Conservation (phyloP, 305 asterid species). For the Solanum chacoense region DNA sequence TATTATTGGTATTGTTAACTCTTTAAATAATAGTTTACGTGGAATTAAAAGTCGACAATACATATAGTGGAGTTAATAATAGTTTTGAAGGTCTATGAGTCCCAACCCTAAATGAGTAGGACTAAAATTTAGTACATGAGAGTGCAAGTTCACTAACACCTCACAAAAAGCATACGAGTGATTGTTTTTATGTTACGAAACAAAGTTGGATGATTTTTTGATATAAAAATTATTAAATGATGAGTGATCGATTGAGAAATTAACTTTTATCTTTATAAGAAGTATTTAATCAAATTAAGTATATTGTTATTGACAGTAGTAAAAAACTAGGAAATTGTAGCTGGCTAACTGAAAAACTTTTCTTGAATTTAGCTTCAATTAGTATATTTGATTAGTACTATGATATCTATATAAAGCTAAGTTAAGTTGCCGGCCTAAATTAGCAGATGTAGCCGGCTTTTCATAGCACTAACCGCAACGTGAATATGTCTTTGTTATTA, state of each 20-base stretch:
- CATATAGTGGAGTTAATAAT: neutral
- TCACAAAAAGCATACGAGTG: neutral
- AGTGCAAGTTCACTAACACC: neutral
- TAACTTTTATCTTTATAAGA: neutral
- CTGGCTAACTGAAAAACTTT: neutral
- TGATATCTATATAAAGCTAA: neutral
- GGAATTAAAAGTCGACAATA: neutral
- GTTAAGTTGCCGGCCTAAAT: constrained; percentile 23
- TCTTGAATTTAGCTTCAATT: neutral
- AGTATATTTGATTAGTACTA: neutral
- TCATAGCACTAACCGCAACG: constrained; percentile 17
- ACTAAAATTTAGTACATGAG: neutral
- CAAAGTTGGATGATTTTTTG: neutral
- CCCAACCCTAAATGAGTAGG: neutral
- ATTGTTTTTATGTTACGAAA: neutral
- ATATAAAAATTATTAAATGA: neutral
- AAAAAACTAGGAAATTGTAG: neutral
- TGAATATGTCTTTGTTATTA: constrained; percentile 7
- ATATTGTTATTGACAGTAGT: neutral
- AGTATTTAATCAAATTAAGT: neutral
- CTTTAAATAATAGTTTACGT: too few relatives aligned
- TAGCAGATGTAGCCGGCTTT: constrained; percentile 13
- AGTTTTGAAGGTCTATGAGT: neutral
- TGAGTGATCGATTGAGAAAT: neutral
- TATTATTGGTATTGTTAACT: neutral